Conservation (phyloP, 2,329 filamentous ascomycete species). For the Neospermospora avenae region DNA sequence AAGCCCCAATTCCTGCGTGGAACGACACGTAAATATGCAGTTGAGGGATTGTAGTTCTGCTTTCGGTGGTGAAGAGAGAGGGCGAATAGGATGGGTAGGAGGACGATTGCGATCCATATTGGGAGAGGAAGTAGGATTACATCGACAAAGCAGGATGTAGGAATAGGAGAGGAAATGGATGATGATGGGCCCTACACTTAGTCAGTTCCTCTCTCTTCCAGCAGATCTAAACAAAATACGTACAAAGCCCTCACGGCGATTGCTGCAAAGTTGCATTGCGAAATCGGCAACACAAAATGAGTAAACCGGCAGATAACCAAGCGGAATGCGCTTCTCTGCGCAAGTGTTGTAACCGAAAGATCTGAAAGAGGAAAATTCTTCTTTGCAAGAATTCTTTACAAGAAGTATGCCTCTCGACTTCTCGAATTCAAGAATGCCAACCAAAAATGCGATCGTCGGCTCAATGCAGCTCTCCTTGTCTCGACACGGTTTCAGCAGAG, state of each 20-base stretch:
- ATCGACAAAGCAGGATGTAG: slow-evolving; percentile 38
- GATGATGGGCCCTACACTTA: slow-evolving; percentile 33
- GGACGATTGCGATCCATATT: slow-evolving; percentile 33
- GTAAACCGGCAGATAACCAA: not conserved
- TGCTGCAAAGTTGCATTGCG: slow-evolving; percentile 10
- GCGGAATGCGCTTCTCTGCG: not conserved
- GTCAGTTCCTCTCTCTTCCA: slow-evolving; percentile 2
- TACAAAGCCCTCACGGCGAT: slow-evolving; percentile 13
- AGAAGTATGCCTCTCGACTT: not conserved
- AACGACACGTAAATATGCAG: slow-evolving; percentile 20
- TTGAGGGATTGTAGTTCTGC: slow-evolving; percentile 25
- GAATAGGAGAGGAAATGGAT: slow-evolving; percentile 33
- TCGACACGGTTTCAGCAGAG: slow-evolving; percentile 4
- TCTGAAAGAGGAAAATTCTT: not conserved
- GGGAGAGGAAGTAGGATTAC: slow-evolving; percentile 37
- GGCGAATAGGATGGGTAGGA: slow-evolving; percentile 29
- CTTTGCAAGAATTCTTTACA: no score
- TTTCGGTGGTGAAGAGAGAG: slow-evolving; percentile 22
- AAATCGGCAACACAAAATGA: not conserved
- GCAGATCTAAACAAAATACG: not conserved
- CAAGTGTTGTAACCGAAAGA: not conserved
- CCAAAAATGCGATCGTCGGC: slow-evolving; percentile 3
- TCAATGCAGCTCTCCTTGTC: slow-evolving; percentile 7
- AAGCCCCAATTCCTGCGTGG: slow-evolving; percentile 16
- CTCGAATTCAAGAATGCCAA: not conserved